phyloP scores from a whole-genome alignment of 371 early-diverging fungal species.

The Blastocladiella emersonii region DNA sequence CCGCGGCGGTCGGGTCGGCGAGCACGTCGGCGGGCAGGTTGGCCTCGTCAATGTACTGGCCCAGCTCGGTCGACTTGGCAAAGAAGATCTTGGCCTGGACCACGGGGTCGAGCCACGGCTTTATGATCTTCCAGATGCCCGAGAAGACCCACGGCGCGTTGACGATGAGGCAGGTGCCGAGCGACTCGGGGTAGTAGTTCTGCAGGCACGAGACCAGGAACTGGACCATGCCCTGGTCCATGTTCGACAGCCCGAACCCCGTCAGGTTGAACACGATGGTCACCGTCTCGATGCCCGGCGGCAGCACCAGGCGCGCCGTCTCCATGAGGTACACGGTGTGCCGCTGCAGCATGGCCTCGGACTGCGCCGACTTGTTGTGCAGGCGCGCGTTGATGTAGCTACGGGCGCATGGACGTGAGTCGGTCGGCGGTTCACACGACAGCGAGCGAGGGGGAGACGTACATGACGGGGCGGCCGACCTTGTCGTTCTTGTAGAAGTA shows the following conservation, averaged over 20 bases:
- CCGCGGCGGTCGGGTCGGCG: conserved; percentile 20
- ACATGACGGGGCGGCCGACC: conserved; percentile 27
- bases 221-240: conserved; percentile 53
- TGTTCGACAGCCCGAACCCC: conserved; percentile 60
- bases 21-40: conserved; percentile 24
- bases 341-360: conserved; percentile 36
- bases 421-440: neutral
- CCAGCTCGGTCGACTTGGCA: conserved; percentile 46
- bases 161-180: conserved; percentile 61
- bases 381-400: conserved; percentile 40
- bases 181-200: conserved; percentile 77
- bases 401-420: conserved; percentile 15
- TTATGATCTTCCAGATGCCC: conserved; percentile 62
- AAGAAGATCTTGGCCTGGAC: conserved; percentile 77
- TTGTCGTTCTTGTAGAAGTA: conserved; percentile 30
- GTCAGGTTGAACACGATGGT: conserved; percentile 75
- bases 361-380: conserved; percentile 42
- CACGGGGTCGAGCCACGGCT: conserved; percentile 79
- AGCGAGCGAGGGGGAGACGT: too few species aligned
- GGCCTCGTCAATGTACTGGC: conserved; percentile 38
- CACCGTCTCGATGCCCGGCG: conserved; percentile 51
- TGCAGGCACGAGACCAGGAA: conserved; percentile 68
- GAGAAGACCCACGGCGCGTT: conserved; percentile 79
- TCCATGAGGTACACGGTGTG: conserved; percentile 71
- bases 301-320: conserved; percentile 53